Percentiles rank a stretch among this genome's conserved stretches.
Conservation (phyloP, 768 basidiomycete genomes). For the Tephrocybe sp. region DNA sequence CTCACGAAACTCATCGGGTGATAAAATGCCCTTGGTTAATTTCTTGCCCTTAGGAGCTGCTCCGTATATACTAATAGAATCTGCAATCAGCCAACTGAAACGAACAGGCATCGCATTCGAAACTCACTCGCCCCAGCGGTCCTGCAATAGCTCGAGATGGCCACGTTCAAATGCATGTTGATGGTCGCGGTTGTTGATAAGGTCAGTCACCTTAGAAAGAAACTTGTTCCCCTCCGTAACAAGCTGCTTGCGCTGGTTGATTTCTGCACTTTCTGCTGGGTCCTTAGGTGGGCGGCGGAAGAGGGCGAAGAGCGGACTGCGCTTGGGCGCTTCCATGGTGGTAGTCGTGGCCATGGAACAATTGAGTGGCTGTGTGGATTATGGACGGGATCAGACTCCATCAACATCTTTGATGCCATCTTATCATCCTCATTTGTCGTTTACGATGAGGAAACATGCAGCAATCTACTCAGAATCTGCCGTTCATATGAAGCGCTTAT, state of each 20-base stretch:
- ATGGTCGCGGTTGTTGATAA: slow-evolving; percentile 21
- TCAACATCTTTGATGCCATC: slow-evolving; percentile 9
- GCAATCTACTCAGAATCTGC: not conserved
- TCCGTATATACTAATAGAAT: slow-evolving; percentile 18
- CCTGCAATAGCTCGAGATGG: slow-evolving; percentile 17
- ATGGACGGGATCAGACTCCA: slow-evolving; percentile 7
- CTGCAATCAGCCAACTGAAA: not conserved
- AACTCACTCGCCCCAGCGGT: slow-evolving; percentile 24
- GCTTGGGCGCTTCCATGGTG: slow-evolving; percentile 9
- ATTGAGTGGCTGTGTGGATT: slow-evolving; percentile 1
- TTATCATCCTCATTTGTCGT: not conserved
- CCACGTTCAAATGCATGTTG: slow-evolving; percentile 18
- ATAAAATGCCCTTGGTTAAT: slow-evolving; percentile 18
- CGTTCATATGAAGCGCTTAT: too few relatives aligned
- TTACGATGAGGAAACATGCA: not conserved
- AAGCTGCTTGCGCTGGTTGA: slow-evolving; percentile 17
- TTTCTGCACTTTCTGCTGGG: slow-evolving; percentile 14
- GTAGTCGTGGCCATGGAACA: slow-evolving; percentile 6
- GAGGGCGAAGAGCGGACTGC: slow-evolving; percentile 12
- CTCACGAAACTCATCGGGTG: slow-evolving; percentile 22
- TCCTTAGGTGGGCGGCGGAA: slow-evolving; percentile 16
- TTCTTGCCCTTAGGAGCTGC: slow-evolving; percentile 23
- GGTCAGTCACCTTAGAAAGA: slow-evolving; percentile 20
- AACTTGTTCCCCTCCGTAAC: slow-evolving; percentile 21
- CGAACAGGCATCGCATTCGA: not conserved